phyloP scores from a whole-genome alignment of 345 rosid species.

The Carallia brachiata region DNA sequence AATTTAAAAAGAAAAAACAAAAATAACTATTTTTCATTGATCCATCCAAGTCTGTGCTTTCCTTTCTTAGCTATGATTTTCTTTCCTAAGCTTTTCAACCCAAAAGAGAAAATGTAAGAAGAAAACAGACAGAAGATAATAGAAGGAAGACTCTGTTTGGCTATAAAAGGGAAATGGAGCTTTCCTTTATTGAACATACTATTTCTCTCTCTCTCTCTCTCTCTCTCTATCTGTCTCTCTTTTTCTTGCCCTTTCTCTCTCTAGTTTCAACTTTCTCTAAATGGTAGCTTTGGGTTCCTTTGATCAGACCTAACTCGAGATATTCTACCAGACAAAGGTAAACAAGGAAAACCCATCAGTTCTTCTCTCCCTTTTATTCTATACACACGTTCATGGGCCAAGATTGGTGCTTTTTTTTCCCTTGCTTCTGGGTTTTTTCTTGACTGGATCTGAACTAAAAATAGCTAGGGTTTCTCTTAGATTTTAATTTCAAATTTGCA shows the following conservation, averaged over 20 bases:
- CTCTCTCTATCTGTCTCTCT: background rate
- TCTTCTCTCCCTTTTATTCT: background rate
- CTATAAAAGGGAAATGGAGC: constrained; percentile 34
- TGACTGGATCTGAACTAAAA: constrained; percentile 34
- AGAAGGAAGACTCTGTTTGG: constrained; percentile 18
- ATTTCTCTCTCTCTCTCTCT: background rate
- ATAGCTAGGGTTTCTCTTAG: constrained; percentile 37
- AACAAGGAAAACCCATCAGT: background rate
- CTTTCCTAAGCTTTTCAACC: background rate
- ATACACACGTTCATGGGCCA: constrained; percentile 21
- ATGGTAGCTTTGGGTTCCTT: constrained; percentile 19
- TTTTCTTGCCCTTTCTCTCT: background rate
- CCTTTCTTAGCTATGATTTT: background rate
- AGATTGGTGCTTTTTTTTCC: constrained; percentile 17
- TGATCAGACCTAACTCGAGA: constrained; percentile 15
- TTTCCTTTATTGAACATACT: constrained; percentile 42
- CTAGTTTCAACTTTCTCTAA: background rate
- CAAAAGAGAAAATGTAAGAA: background rate
- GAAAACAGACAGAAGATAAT: background rate
- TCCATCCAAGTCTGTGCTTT: background rate
- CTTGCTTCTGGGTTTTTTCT: constrained; percentile 14
- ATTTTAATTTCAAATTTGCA: background rate
- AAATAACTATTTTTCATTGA: too few relatives aligned
- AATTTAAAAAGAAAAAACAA: too few relatives aligned
- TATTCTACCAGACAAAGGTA: constrained; percentile 16